Evolutionary conservation across 192 early-diverging fungal species (phyloP).

Genomic region (Podila horticola): DNA sequence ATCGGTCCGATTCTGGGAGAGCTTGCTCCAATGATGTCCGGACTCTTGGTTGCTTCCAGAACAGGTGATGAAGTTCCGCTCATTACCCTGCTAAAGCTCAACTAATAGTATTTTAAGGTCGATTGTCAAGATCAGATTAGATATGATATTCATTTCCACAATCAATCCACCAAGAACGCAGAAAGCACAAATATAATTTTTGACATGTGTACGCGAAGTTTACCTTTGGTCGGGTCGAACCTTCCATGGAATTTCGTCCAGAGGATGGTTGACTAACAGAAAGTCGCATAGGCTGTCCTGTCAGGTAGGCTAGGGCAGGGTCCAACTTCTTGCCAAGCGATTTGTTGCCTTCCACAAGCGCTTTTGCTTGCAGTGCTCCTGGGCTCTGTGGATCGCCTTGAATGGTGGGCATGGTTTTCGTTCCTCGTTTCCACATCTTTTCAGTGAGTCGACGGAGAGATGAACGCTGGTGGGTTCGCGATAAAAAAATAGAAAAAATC

Average conservation of each 20-base stretch:
- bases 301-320: slow-evolving; percentile 24
- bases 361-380: slow-evolving; percentile 6
- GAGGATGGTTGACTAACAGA: slow-evolving; percentile 38
- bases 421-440: slow-evolving; percentile 47
- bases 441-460: slow-evolving; percentile 41
- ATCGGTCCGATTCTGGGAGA: slow-evolving; percentile 35
- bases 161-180: too few species aligned
- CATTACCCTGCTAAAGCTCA: slow-evolving; percentile 1
- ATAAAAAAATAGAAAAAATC: background rate
- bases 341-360: slow-evolving; percentile 6
- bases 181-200: background rate
- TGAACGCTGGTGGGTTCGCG: slow-evolving; percentile 21
- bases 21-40: slow-evolving; percentile 3
- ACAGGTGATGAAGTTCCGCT: slow-evolving; percentile 30
- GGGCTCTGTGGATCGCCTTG: slow-evolving; percentile 11
- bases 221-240: slow-evolving; percentile 29
- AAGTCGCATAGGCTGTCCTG: slow-evolving; percentile 11
- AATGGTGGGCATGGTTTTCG: slow-evolving; percentile 26
- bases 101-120: background rate
- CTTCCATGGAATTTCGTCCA: slow-evolving; percentile 38
- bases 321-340: slow-evolving; percentile 34
- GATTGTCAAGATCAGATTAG: too few species aligned
- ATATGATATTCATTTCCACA: too few species aligned
- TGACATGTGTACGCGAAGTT: too few species aligned
- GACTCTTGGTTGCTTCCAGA: slow-evolving; percentile 24